Conservation (phyloP, 768 basidiomycete genomes). For the Mycena belliarum region DNA sequence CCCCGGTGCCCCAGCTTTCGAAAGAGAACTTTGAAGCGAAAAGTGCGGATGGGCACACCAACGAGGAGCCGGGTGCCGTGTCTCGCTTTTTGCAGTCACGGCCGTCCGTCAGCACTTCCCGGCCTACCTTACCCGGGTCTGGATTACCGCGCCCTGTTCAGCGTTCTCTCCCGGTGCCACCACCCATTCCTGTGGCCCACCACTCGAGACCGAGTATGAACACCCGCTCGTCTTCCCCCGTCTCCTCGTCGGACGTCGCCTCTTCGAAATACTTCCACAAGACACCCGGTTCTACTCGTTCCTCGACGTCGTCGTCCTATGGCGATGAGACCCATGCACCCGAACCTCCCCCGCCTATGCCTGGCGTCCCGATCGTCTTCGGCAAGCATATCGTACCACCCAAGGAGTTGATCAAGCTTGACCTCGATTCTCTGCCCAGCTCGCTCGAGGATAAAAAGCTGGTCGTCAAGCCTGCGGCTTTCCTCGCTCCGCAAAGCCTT, state of each 20-base stretch:
- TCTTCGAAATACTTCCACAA: constrained; percentile 54
- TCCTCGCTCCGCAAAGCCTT: constrained; percentile 11
- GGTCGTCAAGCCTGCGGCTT: constrained; percentile 5
- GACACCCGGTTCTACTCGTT: constrained; percentile 45
- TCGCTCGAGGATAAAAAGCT: constrained; percentile 16
- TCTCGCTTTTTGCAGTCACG: constrained; percentile 27
- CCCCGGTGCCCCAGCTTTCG: constrained; percentile 39
- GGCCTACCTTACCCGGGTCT: constrained; percentile 9
- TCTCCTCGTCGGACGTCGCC: constrained; percentile 58
- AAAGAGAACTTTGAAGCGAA: constrained; percentile 30
- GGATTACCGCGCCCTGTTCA: constrained; percentile 11
- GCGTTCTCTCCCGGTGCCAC: constrained; percentile 15
- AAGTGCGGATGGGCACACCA: constrained; percentile 20
- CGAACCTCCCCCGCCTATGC: constrained; percentile 32
- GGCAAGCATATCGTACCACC: constrained; percentile 58
- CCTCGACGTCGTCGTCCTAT: constrained; percentile 61
- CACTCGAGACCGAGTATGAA: constrained; percentile 44
- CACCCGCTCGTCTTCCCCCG: constrained; percentile 62
- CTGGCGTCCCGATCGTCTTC: constrained; percentile 19
- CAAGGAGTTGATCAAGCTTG: constrained; percentile 49
- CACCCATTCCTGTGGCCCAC: constrained; percentile 18
- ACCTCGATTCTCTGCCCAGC: constrained; percentile 23
- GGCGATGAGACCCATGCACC: constrained; percentile 39
- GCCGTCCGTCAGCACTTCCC: constrained; percentile 23
- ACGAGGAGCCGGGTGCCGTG: constrained; percentile 16